Evolutionary conservation across 257 asterid genomes (phyloP).

Genomic region (Lycium ferocissimum): DNA sequence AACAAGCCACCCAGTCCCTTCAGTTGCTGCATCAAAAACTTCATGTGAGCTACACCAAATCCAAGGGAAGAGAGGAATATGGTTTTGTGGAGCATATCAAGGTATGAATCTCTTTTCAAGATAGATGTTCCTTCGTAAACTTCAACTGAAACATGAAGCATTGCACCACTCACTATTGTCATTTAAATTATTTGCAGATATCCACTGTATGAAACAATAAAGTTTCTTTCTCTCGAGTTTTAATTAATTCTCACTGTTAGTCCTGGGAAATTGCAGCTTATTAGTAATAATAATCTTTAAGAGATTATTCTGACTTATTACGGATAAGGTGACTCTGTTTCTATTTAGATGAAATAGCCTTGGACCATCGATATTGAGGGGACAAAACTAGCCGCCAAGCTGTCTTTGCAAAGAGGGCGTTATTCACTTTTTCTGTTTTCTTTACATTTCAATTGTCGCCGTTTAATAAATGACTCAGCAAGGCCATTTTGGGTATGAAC

Average conservation of each 20-base stretch:
- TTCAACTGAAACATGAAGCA: background rate
- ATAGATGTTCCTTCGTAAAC: slow-evolving; percentile 18
- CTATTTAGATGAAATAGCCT: background rate
- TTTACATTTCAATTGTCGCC: background rate
- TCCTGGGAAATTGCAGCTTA: background rate
- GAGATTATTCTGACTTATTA: background rate
- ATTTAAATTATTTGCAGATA: background rate
- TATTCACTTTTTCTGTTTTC: background rate
- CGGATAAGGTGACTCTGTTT: background rate
- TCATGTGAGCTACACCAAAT: slow-evolving; percentile 64
- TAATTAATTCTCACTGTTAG: background rate
- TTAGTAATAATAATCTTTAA: background rate
- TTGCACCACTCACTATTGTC: background rate
- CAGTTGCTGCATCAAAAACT: slow-evolving; percentile 88
- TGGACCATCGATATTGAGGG: background rate
- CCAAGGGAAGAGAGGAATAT: slow-evolving; percentile 89
- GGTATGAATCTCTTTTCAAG: slow-evolving; percentile 44
- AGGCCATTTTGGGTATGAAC: no score
- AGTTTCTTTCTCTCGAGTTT: no score
- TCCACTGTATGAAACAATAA: background rate
- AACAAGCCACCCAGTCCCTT: slow-evolving; percentile 88
- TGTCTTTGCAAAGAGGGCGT: background rate
- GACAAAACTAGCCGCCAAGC: background rate
- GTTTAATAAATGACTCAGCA: no score
- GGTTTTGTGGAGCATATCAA: slow-evolving; percentile 98